Base-by-base conservation (phyloP, 75 land plant species). In the Isoetes taiwanensis region DNA sequence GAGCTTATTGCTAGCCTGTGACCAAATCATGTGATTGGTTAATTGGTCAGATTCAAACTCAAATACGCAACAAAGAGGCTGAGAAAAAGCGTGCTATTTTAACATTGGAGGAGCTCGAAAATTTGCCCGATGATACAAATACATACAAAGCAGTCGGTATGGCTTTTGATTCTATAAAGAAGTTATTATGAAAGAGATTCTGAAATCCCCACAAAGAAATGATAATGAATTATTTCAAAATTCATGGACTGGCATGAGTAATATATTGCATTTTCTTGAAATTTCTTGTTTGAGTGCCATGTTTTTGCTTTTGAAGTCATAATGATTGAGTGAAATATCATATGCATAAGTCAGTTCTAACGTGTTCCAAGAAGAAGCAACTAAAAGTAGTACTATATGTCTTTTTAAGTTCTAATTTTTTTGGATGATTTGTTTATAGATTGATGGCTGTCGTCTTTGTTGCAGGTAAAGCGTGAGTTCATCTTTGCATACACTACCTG, bases 381-480 rank as follows among this genome's bases (percentile, higher is more conserved):
- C 48, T 55, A 17, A 54, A 21, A 39, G 12, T 3, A 11, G 31
- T 30, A 33, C 37, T 55, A 24, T 62, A 17, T 62, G 61, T 14
- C 39, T 37, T 14, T 14, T 37, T 14, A 37, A 37, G 39, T 9
- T 37, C 12, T 37, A 37, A 9, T 9, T 14, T 14, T 11, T 48
- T 11, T 6, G 19, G 8, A 48, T 48, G 52, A 12, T 12, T 6
- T 12, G 9, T 12, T 12, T 19, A 10, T 48, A 9, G 17, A 6
- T 19, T 17, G 17, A 10, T 12, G 17, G 20, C 9, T 14, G 9
- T 14, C 9, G 6, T 14, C 37, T 50, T n/a, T 65, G 69, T 59
- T 77, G 72, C 96, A 89, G 96, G 96, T 14, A 80, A 81, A 82
- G 77, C 81, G 96, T 90, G 81, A 76, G 96, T 82, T 9, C 6